Conservation (phyloP, 805 yeast species). For the Alloascoidea hylecoeti region DNA sequence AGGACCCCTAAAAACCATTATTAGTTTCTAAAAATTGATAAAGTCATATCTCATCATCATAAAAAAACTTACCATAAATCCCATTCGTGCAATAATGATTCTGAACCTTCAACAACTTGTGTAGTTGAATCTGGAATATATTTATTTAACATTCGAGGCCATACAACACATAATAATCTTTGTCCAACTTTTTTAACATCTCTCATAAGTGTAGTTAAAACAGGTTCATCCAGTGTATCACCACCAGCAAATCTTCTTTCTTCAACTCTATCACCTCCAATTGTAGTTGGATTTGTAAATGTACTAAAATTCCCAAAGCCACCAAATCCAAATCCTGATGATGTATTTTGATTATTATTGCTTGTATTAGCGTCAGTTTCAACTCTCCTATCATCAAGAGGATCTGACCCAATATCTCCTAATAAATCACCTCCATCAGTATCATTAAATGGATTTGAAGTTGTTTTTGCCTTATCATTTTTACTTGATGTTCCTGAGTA, state of each 20-base stretch:
- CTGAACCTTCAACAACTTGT: constrained; percentile 10
- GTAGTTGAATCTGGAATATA: constrained; percentile 5
- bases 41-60: constrained; percentile 3
- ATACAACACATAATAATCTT: constrained; percentile 26
- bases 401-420: no score
- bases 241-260: constrained; percentile 52
- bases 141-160: constrained; percentile 18
- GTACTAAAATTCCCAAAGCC: neutral
- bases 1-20: constrained; percentile 44
- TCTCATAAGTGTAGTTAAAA: constrained; percentile 34
- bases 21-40: constrained; percentile 11
- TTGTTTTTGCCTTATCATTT: no score
- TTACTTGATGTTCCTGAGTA: no score
- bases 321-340: constrained; percentile 1
- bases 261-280: constrained; percentile 17
- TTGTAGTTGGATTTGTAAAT: neutral
- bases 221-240: constrained; percentile 63
- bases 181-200: constrained; percentile 29
- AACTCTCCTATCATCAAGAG: no score
- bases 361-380: constrained; percentile 1
- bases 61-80: constrained; percentile 23
- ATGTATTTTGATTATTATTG: no score
- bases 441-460: neutral
- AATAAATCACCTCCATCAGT: neutral
- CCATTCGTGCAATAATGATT: constrained; percentile 29